Evolutionary conservation across 495 filamentous ascomycete genomes (phyloP).

Genomic region (Endocarpon pusillum): DNA sequence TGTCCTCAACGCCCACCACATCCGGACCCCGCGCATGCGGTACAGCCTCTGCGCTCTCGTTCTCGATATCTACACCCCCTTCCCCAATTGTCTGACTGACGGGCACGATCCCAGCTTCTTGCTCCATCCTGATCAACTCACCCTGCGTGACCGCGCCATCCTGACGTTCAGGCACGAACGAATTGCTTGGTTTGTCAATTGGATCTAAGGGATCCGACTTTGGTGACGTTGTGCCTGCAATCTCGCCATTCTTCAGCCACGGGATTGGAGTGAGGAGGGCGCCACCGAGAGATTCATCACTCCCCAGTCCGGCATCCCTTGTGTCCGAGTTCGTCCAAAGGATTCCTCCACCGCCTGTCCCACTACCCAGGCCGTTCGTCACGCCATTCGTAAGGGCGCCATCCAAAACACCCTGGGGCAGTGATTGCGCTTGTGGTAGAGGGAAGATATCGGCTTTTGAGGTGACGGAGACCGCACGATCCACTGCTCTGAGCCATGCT

Average conservation of each 20-base stretch:
- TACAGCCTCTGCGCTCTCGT: conserved; percentile 32
- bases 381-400: conserved; percentile 19
- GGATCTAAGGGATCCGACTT: conserved; percentile 9
- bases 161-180: not conserved
- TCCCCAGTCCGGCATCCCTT: conserved; percentile 40
- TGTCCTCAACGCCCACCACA: conserved; percentile 70
- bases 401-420: conserved; percentile 5
- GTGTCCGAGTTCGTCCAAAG: conserved; percentile 10
- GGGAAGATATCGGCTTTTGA: conserved; percentile 67
- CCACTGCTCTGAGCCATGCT: conserved; percentile 75
- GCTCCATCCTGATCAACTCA: conserved; percentile 62
- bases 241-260: conserved; percentile 42
- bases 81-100: conserved; percentile 18
- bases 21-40: conserved; percentile 72
- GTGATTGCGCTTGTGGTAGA: conserved; percentile 37
- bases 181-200: conserved; percentile 6
- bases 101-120: conserved; percentile 44
- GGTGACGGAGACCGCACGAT: conserved; percentile 86
- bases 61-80: conserved; percentile 10
- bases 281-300: conserved; percentile 79
- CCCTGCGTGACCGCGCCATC: conserved; percentile 50
- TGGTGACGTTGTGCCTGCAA: conserved; percentile 6
- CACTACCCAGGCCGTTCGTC: conserved; percentile 15
- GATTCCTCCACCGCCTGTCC: conserved; percentile 1
- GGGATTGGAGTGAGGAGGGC: conserved; percentile 88